Base-by-base conservation (phyloP, 2,329 filamentous ascomycete species). In the Teratosphaeriaceae sp. region DNA sequence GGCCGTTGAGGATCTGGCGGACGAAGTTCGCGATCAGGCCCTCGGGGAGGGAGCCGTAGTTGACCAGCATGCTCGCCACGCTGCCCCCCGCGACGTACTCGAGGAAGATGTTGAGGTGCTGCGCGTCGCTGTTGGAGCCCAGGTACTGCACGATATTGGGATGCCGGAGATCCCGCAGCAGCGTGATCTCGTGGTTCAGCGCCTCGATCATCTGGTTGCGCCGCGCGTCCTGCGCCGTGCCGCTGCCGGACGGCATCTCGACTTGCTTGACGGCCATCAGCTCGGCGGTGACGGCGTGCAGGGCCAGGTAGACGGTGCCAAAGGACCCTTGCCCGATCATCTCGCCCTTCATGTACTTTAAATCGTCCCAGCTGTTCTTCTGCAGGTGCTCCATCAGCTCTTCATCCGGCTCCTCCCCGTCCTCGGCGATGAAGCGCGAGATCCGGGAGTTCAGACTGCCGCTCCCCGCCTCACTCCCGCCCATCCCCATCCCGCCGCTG, bases 141-240 rank as follows among this genome's bases (percentile, higher is more conserved):
- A 98, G 80, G 62, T 98, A 98, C 63, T 96, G 92, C 64, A 98
- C 92, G 61, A 98, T 97, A 64, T 98, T 97, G 43, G 87, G 80
- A 60, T 98, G 92, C 59, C 94, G 88, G 38, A 98, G 80, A 54
- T 96, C 92, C 51, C 92, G 86, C 30, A 98, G 76, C 40, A 98
- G 79, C 49, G 85, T 85, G 63, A 98, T 98, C 68, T 98, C 92
- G 55, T 90, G 87, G 71, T 97, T 96, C 40, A 98, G 75, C 1
- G 92, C 92, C 53, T 94, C 88, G 48, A 98, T 90, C 92, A 98
- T 98, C 71, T 82, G 87, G 71, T 94, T 94, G 76, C 97, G 98
- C 64, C 85, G 85, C 47, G 85, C 78, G 61, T 97, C 92, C 52
- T 82, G 86, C 61, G 86, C 82, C 4, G 75, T 78, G 55, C 83